Percentiles rank a stretch among this genome's conserved stretches.
Evolutionary conservation across 2,329 filamentous ascomycete species (phyloP).

Genomic region (Tolypocladium inflatum): DNA sequence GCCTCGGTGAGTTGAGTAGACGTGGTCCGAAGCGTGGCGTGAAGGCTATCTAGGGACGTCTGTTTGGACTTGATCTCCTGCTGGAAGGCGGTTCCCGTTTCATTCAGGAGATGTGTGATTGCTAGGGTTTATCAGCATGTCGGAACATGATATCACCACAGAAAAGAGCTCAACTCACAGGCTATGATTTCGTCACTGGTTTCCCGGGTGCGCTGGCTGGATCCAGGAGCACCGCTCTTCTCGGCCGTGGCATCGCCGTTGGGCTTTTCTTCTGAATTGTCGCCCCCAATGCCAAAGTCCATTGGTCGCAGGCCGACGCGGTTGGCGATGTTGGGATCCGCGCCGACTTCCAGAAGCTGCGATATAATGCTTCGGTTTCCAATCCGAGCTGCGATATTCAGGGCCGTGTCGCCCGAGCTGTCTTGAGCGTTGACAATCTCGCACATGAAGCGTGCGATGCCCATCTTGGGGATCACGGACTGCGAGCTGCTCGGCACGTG

Average conservation of each 20-base stretch:
- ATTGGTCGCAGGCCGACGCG: slow-evolving; percentile 77
- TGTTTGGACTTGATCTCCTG: slow-evolving; percentile 77
- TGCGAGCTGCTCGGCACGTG: slow-evolving; percentile 29
- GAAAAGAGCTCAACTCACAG: slow-evolving; percentile 42
- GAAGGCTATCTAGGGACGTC: slow-evolving; percentile 70
- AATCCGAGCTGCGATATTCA: slow-evolving; percentile 89
- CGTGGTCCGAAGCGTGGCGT: slow-evolving; percentile 69
- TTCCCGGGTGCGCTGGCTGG: slow-evolving; percentile 52
- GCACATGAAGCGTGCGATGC: slow-evolving; percentile 85
- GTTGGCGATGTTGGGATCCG: slow-evolving; percentile 86
- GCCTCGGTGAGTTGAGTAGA: slow-evolving; percentile 72
- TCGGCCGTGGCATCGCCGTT: slow-evolving; percentile 34
- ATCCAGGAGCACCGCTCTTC: slow-evolving; percentile 33
- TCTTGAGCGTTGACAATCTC: slow-evolving; percentile 96
- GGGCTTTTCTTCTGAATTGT: slow-evolving; percentile 35
- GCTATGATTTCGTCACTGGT: slow-evolving; percentile 72
- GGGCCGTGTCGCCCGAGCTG: slow-evolving; percentile 84
- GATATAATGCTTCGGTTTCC: slow-evolving; percentile 92
- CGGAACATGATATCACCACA: background rate
- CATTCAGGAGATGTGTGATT: slow-evolving; percentile 72
- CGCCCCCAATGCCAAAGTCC: slow-evolving; percentile 87
- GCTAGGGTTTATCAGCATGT: slow-evolving; percentile 33
- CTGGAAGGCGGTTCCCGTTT: slow-evolving; percentile 71
- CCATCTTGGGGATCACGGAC: slow-evolving; percentile 54
- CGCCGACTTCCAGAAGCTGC: slow-evolving; percentile 91